Conservation (phyloP, 495 filamentous ascomycete species). For the Umbilicaria muhlenbergii region DNA sequence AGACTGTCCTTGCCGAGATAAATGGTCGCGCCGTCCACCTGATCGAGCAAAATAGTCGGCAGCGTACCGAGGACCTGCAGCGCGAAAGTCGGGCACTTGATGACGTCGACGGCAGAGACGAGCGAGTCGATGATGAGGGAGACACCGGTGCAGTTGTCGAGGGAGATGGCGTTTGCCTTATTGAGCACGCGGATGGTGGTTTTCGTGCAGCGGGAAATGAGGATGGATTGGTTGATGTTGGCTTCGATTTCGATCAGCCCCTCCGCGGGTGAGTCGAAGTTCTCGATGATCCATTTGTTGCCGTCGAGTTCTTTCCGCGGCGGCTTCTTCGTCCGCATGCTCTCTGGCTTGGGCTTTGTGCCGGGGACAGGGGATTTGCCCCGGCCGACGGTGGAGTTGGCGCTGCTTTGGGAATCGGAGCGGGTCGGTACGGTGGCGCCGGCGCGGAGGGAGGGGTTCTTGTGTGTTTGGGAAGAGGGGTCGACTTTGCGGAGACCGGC, state of each 20-base stretch:
- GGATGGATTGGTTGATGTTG: slow-evolving; percentile 69
- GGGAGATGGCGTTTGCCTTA: slow-evolving; percentile 88
- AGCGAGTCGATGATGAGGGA: slow-evolving; percentile 80
- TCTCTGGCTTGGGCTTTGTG: slow-evolving; percentile 89
- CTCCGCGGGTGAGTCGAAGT: slow-evolving; percentile 60
- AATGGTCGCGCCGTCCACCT: slow-evolving; percentile 77
- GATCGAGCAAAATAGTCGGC: slow-evolving; percentile 79
- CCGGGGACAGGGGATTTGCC: slow-evolving; percentile 71
- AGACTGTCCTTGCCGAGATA: slow-evolving; percentile 70
- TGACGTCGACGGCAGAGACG: slow-evolving; percentile 79
- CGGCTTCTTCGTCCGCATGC: slow-evolving; percentile 85
- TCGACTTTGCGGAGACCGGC: slow-evolving; percentile 83
- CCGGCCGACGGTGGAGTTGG: slow-evolving; percentile 24
- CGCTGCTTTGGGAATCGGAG: slow-evolving; percentile 34
- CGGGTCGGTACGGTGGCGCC: slow-evolving; percentile 49
- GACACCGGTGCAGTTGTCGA: slow-evolving; percentile 76
- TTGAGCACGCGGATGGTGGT: slow-evolving; percentile 76
- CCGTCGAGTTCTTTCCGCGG: slow-evolving; percentile 83
- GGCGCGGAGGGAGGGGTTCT: slow-evolving; percentile 82
- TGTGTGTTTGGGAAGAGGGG: slow-evolving; percentile 91
- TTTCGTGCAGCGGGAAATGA: slow-evolving; percentile 81
- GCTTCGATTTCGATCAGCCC: slow-evolving; percentile 63
- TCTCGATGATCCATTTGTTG: slow-evolving; percentile 93
- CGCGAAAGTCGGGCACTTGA: slow-evolving; percentile 86
- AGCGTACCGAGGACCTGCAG: slow-evolving; percentile 71